Conservation (phyloP, 108 stramenopile genomes). For the Fragilariopsis cylindrus region DNA sequence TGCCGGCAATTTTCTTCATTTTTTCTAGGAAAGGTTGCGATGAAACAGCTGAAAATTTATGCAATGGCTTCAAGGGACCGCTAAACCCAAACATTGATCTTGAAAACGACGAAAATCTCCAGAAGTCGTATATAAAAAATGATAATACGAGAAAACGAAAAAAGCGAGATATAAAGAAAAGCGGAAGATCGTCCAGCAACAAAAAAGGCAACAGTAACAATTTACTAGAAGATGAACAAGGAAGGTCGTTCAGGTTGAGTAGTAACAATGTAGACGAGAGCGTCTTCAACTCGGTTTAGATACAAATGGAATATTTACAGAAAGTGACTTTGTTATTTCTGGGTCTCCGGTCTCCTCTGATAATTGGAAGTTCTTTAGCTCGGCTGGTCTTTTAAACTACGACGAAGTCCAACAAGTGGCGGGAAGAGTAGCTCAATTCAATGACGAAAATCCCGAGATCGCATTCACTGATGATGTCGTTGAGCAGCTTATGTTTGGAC, state of each 20-base stretch:
- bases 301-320: conserved; percentile 8
- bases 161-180: conserved; percentile 32
- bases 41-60: conserved; percentile 69
- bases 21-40: conserved; percentile 92
- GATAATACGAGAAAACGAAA: conserved; percentile 5
- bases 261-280: conserved; percentile 46
- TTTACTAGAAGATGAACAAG: conserved; percentile 51
- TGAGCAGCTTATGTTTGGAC: conserved; percentile 70
- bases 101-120: conserved; percentile 18
- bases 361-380: conserved; percentile 63
- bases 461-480: conserved; percentile 56
- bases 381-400: conserved; percentile 64
- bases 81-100: conserved; percentile 28
- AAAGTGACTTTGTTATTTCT: conserved; percentile 31
- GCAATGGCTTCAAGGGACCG: conserved; percentile 47
- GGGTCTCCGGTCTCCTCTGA: conserved; percentile 52
- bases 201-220: neutral
- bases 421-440: conserved; percentile 64
- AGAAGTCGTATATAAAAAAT: conserved; percentile 19
- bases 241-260: conserved; percentile 65
- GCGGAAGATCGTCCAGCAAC: neutral
- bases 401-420: conserved; percentile 67
- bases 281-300: conserved; percentile 33
- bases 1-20: conserved; percentile 95
- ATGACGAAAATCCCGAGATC: conserved; percentile 75